These are phyloP conservation scores for Salix koriyanagi DNA, from an alignment of 345 rosid species.

Conservation along the genomic window DNA sequence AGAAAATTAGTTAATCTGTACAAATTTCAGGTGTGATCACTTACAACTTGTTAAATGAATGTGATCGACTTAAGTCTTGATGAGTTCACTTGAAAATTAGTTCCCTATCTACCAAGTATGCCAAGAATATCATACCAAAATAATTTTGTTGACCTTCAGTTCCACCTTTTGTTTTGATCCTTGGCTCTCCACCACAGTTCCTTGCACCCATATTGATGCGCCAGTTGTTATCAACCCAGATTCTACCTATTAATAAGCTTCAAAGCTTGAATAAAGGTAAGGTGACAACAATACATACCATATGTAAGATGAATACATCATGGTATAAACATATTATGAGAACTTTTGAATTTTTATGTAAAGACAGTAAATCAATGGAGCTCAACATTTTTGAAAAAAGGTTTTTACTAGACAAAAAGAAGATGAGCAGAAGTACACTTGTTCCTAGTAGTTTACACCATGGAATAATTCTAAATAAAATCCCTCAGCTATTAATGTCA, in stretches of 20 bases:
- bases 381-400: neutral
- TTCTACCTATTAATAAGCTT: slow-evolving; percentile 52
- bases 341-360: neutral
- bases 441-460: neutral
- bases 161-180: slow-evolving; percentile 93
- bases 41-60: neutral
- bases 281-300: neutral
- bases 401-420: neutral
- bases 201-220: slow-evolving; percentile 79
- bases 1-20: neutral
- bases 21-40: neutral
- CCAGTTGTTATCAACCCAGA: slow-evolving; percentile 78
- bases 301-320: neutral
- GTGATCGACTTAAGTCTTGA: neutral
- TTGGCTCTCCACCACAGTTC: slow-evolving; percentile 76
- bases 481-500: neutral
- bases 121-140: slow-evolving; percentile 45
- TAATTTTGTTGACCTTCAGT: slow-evolving; percentile 69
- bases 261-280: slow-evolving; percentile 16
- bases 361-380: neutral
- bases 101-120: neutral
- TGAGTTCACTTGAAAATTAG: neutral
- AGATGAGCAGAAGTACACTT: neutral
- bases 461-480: neutral
- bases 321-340: neutral